Conservation (phyloP, 2,329 filamentous ascomycete genomes). For the Sporothrix brunneoviolacea region DNA sequence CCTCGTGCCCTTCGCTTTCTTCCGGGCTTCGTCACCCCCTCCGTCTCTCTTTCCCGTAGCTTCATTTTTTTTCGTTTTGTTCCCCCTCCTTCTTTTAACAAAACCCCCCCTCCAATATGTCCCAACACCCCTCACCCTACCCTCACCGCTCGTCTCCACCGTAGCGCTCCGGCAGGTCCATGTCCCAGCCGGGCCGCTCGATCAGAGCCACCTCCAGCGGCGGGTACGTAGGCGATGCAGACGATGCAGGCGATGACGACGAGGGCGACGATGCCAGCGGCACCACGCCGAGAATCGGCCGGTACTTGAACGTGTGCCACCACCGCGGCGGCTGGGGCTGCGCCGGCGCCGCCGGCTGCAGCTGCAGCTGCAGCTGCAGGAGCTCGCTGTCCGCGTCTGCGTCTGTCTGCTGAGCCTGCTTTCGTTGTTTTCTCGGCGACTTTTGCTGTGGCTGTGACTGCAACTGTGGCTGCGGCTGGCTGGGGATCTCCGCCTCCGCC, state of each 20-base stretch:
- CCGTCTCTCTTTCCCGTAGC: too few relatives aligned
- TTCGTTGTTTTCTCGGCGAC: not conserved
- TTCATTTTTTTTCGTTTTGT: not conserved
- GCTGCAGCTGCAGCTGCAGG: not conserved
- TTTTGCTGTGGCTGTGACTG: not conserved
- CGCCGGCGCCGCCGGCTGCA: not conserved
- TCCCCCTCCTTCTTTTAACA: not conserved
- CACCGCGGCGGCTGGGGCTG: constrained; percentile 30
- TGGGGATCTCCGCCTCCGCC: not conserved
- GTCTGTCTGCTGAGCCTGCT: not conserved
- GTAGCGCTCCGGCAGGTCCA: constrained; percentile 68
- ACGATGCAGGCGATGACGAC: not conserved
- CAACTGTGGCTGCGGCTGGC: not conserved
- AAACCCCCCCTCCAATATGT: too few relatives aligned
- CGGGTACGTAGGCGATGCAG: constrained; percentile 17
- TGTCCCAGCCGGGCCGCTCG: constrained; percentile 78
- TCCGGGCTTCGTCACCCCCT: too few relatives aligned
- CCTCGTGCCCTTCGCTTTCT: too few relatives aligned
- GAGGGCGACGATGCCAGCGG: constrained; percentile 27
- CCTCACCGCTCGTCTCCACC: not conserved
- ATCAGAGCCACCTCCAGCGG: constrained; percentile 76
- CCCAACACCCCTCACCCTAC: not conserved
- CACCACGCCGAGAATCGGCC: constrained; percentile 75
- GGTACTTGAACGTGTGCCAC: constrained; percentile 90
- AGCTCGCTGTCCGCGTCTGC: constrained; percentile 22